Base-by-base conservation (phyloP, 257 asterid species). In the Nicotiana benthamiana region DNA sequence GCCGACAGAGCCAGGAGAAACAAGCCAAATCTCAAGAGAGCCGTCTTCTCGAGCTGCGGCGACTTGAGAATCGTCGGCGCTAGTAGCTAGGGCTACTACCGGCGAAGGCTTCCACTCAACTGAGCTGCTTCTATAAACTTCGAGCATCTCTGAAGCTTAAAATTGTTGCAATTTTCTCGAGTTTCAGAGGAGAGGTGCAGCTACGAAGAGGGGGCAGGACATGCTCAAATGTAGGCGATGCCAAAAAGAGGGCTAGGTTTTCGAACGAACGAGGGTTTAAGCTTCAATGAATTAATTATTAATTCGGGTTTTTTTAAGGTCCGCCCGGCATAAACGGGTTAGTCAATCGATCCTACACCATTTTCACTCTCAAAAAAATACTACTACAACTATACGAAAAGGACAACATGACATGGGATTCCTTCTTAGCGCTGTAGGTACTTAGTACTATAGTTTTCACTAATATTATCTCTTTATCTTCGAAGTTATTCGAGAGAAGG, bases 41-140 rank as follows among this genome's bases (percentile, higher is more conserved):
- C 97, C 93, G 76, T 94, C 98, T 67, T 90, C 93, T 22, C 99
- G 91, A 24, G 97, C 98, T 4, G 97, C 98, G 79, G 97, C 99
- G 1, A 96, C 98, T 85, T 93, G 97, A 13, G 97, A 90, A n/a
- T 90, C 90, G 81, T 96, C 97, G 83, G 86, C 86, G 88, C 97
- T 93, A 43, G 97, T 96, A 74, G 98, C 98, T 86, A 96, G 78
- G 61, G 98, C 97, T 9, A 96, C 90, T 1, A 96, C 95, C 0
- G 97, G 87, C 1, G 98, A 90, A 0, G 99, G 99, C 4, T 86
- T 88, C 97, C 97, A 96, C 65, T 93, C 97, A 5, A 96, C 85
- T 5, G 97, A 90, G 84, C 88, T 88, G 87, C 86, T 86, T 52
- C 90, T 85, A 80, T 90, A 79, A 10, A 93, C 87, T 63, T 88